These are phyloP conservation scores for Kluyveromyces siamensis DNA, from an alignment of 805 yeast genomes.

Conservation along the genomic window DNA sequence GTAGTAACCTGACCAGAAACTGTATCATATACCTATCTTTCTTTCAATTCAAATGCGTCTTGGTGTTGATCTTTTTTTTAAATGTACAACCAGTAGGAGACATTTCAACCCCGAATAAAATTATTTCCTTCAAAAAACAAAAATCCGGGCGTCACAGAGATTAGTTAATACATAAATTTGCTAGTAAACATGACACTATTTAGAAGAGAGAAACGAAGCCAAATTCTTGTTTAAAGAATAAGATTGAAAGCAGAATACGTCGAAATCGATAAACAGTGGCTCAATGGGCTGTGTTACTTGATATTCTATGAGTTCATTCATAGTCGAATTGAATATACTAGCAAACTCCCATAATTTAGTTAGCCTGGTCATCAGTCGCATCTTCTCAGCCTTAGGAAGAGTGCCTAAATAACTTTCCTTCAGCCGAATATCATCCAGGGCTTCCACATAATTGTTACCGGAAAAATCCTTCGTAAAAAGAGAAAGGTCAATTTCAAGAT, in stretches of 20 bases:
- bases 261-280: not conserved
- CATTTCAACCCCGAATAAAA: not conserved
- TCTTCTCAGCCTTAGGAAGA: not conserved
- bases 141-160: not conserved
- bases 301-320: not conserved
- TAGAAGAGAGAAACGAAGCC: not conserved
- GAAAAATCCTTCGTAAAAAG: not conserved
- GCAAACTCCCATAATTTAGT: not conserved
- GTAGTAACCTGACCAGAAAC: not conserved
- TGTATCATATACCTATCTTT: too few relatives aligned
- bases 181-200: not conserved
- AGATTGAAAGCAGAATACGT: not conserved
- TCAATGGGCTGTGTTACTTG: not conserved
- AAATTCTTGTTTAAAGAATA: not conserved
- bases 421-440: not conserved
- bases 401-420: not conserved
- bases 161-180: not conserved
- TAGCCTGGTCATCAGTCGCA: not conserved
- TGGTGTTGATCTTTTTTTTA: too few relatives aligned
- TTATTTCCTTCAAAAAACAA: not conserved
- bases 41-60: too few relatives aligned
- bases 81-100: too few relatives aligned
- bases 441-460: too few relatives aligned
- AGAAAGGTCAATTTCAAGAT: not conserved
- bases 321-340: not conserved